phyloP scores from a whole-genome alignment of 768 basidiomycete genomes.

The Kwoniella sp. region DNA sequence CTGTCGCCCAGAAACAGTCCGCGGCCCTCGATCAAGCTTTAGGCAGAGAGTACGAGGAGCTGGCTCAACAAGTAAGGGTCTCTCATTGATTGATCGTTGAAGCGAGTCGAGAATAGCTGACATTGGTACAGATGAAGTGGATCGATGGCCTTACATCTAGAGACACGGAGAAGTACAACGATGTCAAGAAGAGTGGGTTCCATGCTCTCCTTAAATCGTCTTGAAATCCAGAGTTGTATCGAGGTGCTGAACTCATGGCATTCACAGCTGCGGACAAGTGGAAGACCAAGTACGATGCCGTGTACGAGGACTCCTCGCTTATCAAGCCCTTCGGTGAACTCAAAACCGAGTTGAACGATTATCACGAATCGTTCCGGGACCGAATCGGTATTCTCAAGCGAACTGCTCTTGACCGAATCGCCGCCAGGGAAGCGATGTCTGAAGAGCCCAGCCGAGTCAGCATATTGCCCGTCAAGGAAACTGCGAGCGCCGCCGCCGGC shows the following conservation, averaged over 20 bases:
- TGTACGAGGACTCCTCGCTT: constrained; percentile 10
- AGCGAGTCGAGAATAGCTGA: background rate
- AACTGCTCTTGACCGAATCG: constrained; percentile 42
- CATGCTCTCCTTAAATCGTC: too few relatives aligned
- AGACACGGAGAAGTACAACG: constrained; percentile 32
- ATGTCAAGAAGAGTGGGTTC: constrained; percentile 21
- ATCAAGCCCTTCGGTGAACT: constrained; percentile 33
- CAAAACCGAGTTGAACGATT: constrained; percentile 44
- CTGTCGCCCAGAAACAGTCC: constrained; percentile 24
- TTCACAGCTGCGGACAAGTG: constrained; percentile 21
- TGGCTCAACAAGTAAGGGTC: constrained; percentile 32
- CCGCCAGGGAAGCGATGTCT: constrained; percentile 37
- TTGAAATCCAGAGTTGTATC: too few relatives aligned
- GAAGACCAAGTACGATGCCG: constrained; percentile 21
- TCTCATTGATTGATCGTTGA: too few relatives aligned
- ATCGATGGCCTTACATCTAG: constrained; percentile 43
- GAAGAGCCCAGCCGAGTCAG: constrained; percentile 26
- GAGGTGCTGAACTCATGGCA: background rate
- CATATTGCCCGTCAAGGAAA: constrained; percentile 45
- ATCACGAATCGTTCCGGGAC: constrained; percentile 42
- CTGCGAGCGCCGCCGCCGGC: constrained; percentile 28
- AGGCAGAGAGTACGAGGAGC: constrained; percentile 28
- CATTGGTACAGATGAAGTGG: constrained; percentile 31
- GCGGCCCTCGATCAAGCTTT: constrained; percentile 26
- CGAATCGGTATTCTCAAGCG: constrained; percentile 37